phyloP scores from a whole-genome alignment of 1,284 basidiomycete species.

The Cutaneotrichosporon sp. region DNA sequence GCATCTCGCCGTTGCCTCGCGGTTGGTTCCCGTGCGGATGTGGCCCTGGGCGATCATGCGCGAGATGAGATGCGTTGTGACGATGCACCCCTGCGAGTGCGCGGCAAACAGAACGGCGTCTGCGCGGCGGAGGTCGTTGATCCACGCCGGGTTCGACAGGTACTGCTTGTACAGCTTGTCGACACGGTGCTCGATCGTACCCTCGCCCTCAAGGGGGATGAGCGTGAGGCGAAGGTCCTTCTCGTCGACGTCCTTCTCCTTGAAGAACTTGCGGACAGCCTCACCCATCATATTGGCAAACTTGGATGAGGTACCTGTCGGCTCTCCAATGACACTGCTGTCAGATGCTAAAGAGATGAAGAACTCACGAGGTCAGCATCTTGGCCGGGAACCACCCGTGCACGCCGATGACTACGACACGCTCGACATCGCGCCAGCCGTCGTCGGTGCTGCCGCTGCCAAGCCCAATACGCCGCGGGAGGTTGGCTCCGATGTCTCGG shows the following conservation, averaged over 20 bases:
- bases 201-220: conserved; percentile 90
- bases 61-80: conserved; percentile 85
- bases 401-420: conserved; percentile 79
- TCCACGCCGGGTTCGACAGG: conserved; percentile 75
- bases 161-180: conserved; percentile 81
- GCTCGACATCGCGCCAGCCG: conserved; percentile 59
- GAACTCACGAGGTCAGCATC: conserved; percentile 42
- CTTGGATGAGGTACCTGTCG: conserved; percentile 87
- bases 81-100: conserved; percentile 88
- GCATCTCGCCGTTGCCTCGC: conserved; percentile 45
- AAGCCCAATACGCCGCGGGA: conserved; percentile 42
- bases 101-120: conserved; percentile 91
- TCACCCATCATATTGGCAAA: conserved; percentile 84
- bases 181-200: conserved; percentile 80
- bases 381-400: conserved; percentile 60
- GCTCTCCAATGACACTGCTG: conserved; percentile 61
- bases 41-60: conserved; percentile 77
- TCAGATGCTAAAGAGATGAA: no score
- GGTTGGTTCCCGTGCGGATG: conserved; percentile 61
- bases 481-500: conserved; percentile 52
- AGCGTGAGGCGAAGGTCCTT: conserved; percentile 61
- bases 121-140: conserved; percentile 77
- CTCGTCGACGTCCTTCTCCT: conserved; percentile 61
- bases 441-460: conserved; percentile 59
- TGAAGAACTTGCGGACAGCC: conserved; percentile 70